phyloP scores from a whole-genome alignment of 129 eudicot species.

The carrot (Daucus carota) region DH1_v3.0 NC_030384.2:43020501-43021000 shows the following conservation, averaged over 20 bases:
- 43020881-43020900: not conserved
- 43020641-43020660: no score
- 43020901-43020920: not conserved
- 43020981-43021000: not conserved
- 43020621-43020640: no score
- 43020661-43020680: no score
- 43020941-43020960: not conserved
- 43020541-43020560: no score
- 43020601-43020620: no score
- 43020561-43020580: no score
- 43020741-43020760: not conserved
- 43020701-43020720: no score
- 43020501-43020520: no score
- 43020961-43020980: not conserved
- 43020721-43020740: not conserved
- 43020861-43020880: not conserved
- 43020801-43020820: not conserved
- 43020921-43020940: not conserved
- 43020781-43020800: not conserved
- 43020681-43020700: no score
- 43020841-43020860: not conserved
- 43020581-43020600: no score
- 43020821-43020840: not conserved
- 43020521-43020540: no score
- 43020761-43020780: not conserved